phyloP scores from a whole-genome alignment of 192 early-diverging fungal genomes.

The Gigaspora rosea region DNA sequence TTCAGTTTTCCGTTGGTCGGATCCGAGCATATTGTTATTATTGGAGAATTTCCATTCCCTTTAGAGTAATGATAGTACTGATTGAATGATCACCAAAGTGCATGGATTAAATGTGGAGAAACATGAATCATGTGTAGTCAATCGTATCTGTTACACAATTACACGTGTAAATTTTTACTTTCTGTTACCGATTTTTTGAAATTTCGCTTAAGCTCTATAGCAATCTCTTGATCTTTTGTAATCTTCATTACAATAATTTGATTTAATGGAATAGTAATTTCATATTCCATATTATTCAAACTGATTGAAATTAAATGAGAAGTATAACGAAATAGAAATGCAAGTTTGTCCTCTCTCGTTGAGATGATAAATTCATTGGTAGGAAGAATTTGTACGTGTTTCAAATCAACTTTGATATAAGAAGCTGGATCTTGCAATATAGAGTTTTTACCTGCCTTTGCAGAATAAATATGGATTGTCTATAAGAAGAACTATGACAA shows the following conservation, averaged over 20 bases:
- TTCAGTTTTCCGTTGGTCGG: neutral
- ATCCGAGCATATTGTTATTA: neutral
- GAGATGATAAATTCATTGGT: neutral
- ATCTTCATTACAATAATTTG: neutral
- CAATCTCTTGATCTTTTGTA: neutral
- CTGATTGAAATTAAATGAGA: neutral
- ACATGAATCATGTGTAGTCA: neutral
- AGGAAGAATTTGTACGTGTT: too few species aligned
- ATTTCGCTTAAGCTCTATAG: neutral
- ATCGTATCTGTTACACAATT: neutral
- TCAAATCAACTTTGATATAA: too few species aligned
- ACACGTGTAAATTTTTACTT: neutral
- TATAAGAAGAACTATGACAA: too few species aligned
- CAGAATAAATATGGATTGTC: too few species aligned
- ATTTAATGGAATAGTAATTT: neutral
- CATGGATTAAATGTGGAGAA: neutral
- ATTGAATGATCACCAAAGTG: neutral
- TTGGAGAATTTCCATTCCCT: neutral
- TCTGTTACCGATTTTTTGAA: neutral
- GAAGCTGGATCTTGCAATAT: too few species aligned
- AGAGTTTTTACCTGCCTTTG: too few species aligned
- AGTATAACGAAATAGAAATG: conserved; percentile 6
- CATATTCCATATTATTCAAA: conserved; percentile 1
- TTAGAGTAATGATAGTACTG: neutral
- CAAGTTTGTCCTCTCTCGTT: neutral